Evolutionary conservation across 345 rosid species (phyloP), one percentile per base, ranked within the genome.

Genomic region (Aurinia saxatilis): DNA sequence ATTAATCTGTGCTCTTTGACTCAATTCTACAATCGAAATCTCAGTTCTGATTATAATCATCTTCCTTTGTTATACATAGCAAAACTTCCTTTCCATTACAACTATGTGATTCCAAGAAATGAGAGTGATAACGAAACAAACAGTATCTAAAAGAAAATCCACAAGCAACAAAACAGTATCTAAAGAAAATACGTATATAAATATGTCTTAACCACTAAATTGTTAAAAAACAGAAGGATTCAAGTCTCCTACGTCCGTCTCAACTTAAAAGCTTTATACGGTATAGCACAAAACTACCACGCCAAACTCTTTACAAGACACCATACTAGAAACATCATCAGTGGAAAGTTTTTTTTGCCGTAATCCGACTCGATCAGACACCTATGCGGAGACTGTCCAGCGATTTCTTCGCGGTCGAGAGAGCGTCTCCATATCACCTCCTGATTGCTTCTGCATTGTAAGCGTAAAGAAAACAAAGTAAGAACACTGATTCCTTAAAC

Each of bases 281-380:
- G 47, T 37, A 45, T 27, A 25, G 2, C 38, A 51, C 65, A 38
- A 14, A 58, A 52, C 17, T 40, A 58, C 0, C 0, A 68, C 14
- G 6, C 62, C 67, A 52, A 8, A 69, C 50, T 61, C 15, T 53
- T 53, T 47, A 61, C 73, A 69, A 61, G 50, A 61, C 68, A 53
- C 50, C 73, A 60, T 21, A 44, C 42, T 47, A 52, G 0, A 45
- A 41, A 52, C 25, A 41, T 25, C 66, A 50, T 42, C 60, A 50
- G 40, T 36, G 7, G 21, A 21, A 23, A 34, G 37, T 34, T 34
- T 16, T 6, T 41, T 12, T 67, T 60, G 11, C 50, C 50, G 3
- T 5, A 57, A 25, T 15, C 37, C 15, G n/a, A n/a, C 42, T 54
- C 38, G 7, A 41, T 25, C 18, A 13, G 34, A 44, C n/a, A 29